Evolutionary conservation across 148 eudicot species (phyloP).

Genomic region (Spergularia marina): DNA sequence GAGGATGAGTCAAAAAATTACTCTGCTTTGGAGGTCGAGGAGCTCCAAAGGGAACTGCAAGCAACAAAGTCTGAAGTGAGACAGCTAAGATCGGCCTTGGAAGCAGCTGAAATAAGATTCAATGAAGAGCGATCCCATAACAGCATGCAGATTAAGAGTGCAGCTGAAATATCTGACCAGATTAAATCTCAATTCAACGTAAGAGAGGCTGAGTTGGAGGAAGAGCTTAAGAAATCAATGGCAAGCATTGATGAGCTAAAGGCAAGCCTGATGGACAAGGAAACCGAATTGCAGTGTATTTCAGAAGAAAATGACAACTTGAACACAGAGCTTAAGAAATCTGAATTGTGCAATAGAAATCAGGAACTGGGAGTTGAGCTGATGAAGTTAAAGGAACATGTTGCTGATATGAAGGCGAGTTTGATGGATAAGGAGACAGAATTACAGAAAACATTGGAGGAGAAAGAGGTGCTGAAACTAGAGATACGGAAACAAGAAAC

Average conservation of each 20-base stretch:
- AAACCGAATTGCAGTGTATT: constrained; percentile 70
- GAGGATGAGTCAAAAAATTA: constrained; percentile 5
- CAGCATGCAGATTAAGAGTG: constrained; percentile 36
- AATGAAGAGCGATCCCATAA: constrained; percentile 50
- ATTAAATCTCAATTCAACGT: constrained; percentile 36
- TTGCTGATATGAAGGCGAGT: constrained; percentile 39
- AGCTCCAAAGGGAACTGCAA: constrained; percentile 44
- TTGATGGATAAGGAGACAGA: constrained; percentile 62
- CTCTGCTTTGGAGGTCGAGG: constrained; percentile 11
- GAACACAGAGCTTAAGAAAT: constrained; percentile 39
- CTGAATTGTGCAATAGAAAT: constrained; percentile 31
- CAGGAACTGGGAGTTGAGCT: constrained; percentile 46
- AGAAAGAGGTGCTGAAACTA: constrained; percentile 54
- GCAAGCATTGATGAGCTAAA: constrained; percentile 62
- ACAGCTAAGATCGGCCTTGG: constrained; percentile 45
- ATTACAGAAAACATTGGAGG: constrained; percentile 40
- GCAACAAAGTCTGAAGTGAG: constrained; percentile 46
- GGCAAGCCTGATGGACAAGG: constrained; percentile 79
- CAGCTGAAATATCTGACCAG: constrained; percentile 41
- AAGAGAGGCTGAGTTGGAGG: constrained; percentile 61
- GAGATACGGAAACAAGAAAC: constrained; percentile 42
- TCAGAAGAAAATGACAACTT: constrained; percentile 67
- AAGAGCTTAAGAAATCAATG: constrained; percentile 45
- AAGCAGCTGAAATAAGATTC: constrained; percentile 55
- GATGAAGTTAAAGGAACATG: constrained; percentile 32